These are phyloP conservation scores for Pseudozyma tsukubaensis DNA, from an alignment of 1,284 basidiomycete species.

Conservation along the genomic window DNA sequence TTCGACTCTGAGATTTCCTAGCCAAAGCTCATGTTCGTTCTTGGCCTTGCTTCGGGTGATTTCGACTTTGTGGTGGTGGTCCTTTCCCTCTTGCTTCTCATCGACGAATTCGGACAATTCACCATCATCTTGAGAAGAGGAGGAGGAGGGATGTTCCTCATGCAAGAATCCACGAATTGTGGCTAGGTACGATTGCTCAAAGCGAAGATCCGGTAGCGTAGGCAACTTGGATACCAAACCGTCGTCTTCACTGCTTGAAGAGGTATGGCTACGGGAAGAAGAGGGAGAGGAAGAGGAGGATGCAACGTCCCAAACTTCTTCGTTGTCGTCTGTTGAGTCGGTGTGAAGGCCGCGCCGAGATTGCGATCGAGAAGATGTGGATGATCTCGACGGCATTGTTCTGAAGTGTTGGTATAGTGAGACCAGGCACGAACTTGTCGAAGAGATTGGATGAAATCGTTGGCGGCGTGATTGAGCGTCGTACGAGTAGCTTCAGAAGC, in stretches of 20 bases:
- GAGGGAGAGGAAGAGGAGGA: constrained; percentile 12
- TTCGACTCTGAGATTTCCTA: constrained; percentile 57
- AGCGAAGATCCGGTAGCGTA: constrained; percentile 58
- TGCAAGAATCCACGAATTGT: constrained; percentile 56
- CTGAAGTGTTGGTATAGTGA: no score
- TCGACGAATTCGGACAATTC: constrained; percentile 4
- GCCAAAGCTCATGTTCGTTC: constrained; percentile 52
- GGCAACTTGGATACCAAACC: constrained; percentile 18
- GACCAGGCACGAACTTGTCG: no score
- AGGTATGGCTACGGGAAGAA: not conserved
- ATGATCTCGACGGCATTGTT: constrained; percentile 6
- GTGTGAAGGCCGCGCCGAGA: not conserved
- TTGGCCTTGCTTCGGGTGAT: constrained; percentile 22
- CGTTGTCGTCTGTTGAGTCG: not conserved
- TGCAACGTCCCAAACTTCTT: constrained; percentile 17
- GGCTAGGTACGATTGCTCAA: constrained; percentile 62
- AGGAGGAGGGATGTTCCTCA: constrained; percentile 21
- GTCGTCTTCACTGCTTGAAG: not conserved
- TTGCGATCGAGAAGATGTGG: not conserved
- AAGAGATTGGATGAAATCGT: no score
- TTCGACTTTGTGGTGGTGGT: constrained; percentile 34
- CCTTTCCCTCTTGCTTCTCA: constrained; percentile 11
- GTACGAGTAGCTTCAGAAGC: no score
- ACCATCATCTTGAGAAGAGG: not conserved
- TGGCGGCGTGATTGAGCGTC: no score